Evolutionary conservation across 1,284 basidiomycete species (phyloP).

Genomic region (Cryptococcus sp.): DNA sequence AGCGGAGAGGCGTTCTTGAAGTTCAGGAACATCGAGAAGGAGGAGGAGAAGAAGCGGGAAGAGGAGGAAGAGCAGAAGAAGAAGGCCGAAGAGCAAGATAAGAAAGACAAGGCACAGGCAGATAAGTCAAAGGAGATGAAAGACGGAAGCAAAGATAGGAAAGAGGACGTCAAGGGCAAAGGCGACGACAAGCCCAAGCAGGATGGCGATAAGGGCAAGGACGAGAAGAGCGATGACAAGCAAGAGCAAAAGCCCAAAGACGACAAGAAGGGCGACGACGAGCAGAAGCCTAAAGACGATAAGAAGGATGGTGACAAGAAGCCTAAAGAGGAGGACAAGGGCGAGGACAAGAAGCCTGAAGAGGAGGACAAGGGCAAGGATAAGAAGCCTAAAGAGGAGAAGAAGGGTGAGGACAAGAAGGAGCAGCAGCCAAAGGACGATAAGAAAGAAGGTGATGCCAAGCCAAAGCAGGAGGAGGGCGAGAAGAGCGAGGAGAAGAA

Average conservation of each 20-base stretch:
- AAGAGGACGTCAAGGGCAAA: slow-evolving; percentile 23
- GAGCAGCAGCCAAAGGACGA: background rate
- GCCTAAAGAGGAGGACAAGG: slow-evolving; percentile 14
- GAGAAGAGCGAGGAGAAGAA: slow-evolving; percentile 13
- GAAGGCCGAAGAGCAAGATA: slow-evolving; percentile 44
- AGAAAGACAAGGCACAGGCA: slow-evolving; percentile 46
- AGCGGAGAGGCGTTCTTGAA: slow-evolving; percentile 38
- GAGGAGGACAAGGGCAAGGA: background rate
- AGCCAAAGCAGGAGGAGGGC: slow-evolving; percentile 6
- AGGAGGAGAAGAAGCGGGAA: slow-evolving; percentile 31
- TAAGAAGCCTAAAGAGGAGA: background rate
- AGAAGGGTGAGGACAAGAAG: background rate
- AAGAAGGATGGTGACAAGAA: slow-evolving; percentile 10
- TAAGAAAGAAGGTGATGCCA: background rate
- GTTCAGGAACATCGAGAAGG: slow-evolving; percentile 35
- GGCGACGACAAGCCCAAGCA: slow-evolving; percentile 45
- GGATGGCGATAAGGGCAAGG: slow-evolving; percentile 38
- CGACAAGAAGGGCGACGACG: slow-evolving; percentile 16
- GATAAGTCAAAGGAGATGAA: slow-evolving; percentile 40
- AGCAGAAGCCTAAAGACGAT: slow-evolving; percentile 31
- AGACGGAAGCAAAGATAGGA: slow-evolving; percentile 30
- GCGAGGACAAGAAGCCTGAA: background rate
- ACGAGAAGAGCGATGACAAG: slow-evolving; percentile 32
- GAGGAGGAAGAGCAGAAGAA: slow-evolving; percentile 31
- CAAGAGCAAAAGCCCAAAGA: slow-evolving; percentile 3